Evolutionary conservation across 2,329 filamentous ascomycete genomes (phyloP), one percentile per base, ranked within the genome.

Genomic region (Lachnellula subtilissima): DNA sequence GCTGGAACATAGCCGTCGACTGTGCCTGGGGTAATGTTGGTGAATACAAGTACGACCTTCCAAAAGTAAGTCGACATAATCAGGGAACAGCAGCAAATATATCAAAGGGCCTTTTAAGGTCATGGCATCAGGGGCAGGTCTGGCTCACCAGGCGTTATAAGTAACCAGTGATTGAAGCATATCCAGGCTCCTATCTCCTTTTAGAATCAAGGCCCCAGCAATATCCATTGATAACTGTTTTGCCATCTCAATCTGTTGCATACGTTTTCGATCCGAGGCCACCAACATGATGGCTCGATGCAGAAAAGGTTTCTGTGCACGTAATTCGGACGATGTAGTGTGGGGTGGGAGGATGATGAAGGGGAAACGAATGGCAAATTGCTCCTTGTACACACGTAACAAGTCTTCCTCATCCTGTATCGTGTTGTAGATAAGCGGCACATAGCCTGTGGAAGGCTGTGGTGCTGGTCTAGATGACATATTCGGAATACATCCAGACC

Each of bases 91-190:
- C 11, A 40, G 17, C 19, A 17, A 15, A 28, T 9, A 11, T 22
- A 28, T 11, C 6, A 3, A 15, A 12, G 28, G 35, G 11, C 43
- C 5, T 15, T 25, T 6, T 22, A 12, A 7, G 28, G 19, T 36
- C 48, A n/a, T 19, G 48, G 48, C 5, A 49, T 14, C 17, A 37
- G 14, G 25, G 7, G 1, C 7, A 28, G 11, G 36, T 23, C 14
- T 17, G 14, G 60, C 62, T 51, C 12, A 63, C 65, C 65, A 67
- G 22, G 56, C 51, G 46, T 64, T 64, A 43, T 58, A 61, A 11
- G 65, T 46, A 11, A 65, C 48, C n/a, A 65, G 23, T 19, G 58
- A 49, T 49, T 65, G 61, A 25, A 65, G 56, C 57, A 65, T 62
- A 49, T 67, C 65, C 15, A 67, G 36, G 36, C 56, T 64, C 36